Conservation (phyloP, 305 asterid genomes). For the Nicotiana rustica region DNA sequence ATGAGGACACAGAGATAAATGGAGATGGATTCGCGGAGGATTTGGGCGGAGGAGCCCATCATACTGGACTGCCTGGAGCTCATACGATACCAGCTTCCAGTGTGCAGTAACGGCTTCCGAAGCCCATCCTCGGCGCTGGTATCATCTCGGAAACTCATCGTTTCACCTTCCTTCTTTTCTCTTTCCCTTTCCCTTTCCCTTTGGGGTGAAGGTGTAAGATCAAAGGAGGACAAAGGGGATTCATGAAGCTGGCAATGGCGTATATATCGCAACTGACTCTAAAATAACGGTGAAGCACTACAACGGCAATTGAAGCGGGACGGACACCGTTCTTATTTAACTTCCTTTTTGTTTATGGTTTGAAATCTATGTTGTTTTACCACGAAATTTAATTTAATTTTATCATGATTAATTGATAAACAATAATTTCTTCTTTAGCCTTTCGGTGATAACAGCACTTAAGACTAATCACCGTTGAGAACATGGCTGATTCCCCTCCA, state of each 20-base stretch:
- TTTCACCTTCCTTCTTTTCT: not conserved
- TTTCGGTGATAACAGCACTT: too few species aligned
- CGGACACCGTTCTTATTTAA: not conserved
- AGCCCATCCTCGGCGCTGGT: slow-evolving; percentile 67
- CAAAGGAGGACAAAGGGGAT: not conserved
- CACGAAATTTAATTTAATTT: too few species aligned
- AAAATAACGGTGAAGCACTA: slow-evolving; percentile 24
- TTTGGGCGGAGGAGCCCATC: slow-evolving; percentile 61
- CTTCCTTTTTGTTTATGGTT: not conserved
- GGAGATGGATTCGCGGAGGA: slow-evolving; percentile 74
- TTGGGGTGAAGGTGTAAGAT: not conserved
- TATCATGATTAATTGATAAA: too few species aligned
- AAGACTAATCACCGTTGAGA: too few species aligned
- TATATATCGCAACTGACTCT: slow-evolving; percentile 14
- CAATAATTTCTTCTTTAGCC: too few species aligned
- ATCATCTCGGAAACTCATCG: slow-evolving; percentile 64
- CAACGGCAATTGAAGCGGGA: not conserved
- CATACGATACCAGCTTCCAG: slow-evolving; percentile 94
- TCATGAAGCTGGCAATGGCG: not conserved
- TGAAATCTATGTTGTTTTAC: too few species aligned
- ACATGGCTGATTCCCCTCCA: too few species aligned
- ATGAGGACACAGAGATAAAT: slow-evolving; percentile 72
- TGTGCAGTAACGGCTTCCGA: slow-evolving; percentile 82
- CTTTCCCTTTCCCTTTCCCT: slow-evolving; percentile 17
- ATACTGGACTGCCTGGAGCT: slow-evolving; percentile 71